Base-by-base conservation (phyloP, 1,284 basidiomycete genomes). In the Leccinum huronense region DNA sequence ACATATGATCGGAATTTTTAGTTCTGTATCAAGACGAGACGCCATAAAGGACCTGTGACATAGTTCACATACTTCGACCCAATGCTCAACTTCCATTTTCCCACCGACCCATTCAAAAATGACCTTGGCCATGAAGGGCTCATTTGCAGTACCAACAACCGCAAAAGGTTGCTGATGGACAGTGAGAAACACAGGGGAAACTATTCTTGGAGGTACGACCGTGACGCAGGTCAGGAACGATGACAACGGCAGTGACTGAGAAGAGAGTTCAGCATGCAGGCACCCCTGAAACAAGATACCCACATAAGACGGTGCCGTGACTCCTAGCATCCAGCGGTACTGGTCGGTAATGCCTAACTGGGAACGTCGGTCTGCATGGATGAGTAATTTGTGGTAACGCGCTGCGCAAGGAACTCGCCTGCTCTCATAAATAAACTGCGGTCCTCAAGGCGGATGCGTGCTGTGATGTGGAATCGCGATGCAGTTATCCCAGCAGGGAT, bases 251-350 rank as follows among this genome's bases (percentile, higher is more conserved):
- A 69, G 60, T 16, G 66, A 66, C 76, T 75, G 51, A 34, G 30
- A 51, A 16, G 54, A 16, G n/a, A 48, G 40, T 6, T 67, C 57
- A 55, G 48, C 23, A 58, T 61, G 33, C 40, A 34, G 40, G 61
- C 45, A 58, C 23, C 9, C 45, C 6, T 19, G n/a, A 54, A 30
- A 27, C 42, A 57, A 56, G 62, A 5, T 55, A 79, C 87, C 57
- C 65, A 89, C 90, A 71, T 92, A 92, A 63, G 88, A 87, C 13
- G 90, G 87, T 6, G 89, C 81, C 23, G 86, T 83, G 5, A 90
- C 80, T 1, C 81, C 81, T 19, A 92, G 75, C 80, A 88, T 87
- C 90, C 90, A 92, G 66, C 84, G 84, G 72, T 90, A 87, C 0
- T 86, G 85, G 69, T 86, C 80, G 3, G 62, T 61, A 16, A 60